phyloP scores from a whole-genome alignment of 345 rosid species.

The Citrus inodora region DNA sequence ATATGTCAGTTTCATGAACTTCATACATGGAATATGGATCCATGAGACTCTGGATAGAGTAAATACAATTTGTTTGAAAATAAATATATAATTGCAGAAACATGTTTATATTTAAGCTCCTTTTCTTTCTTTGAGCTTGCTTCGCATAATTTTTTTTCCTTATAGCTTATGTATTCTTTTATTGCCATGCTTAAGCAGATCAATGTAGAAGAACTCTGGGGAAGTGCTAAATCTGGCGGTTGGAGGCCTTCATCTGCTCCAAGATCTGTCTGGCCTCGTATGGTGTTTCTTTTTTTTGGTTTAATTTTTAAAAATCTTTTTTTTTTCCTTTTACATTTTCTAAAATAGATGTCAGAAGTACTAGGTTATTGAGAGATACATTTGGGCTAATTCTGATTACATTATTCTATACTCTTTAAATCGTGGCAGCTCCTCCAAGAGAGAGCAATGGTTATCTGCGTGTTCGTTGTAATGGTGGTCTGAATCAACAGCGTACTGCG shows the following conservation, averaged over 20 bases:
- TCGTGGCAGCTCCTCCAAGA: conserved; percentile 75
- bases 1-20: neutral
- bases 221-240: conserved; percentile 74
- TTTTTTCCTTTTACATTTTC: neutral
- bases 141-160: neutral
- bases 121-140: neutral
- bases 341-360: neutral
- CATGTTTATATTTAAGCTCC: neutral
- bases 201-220: conserved; percentile 80
- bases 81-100: neutral
- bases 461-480: conserved; percentile 96
- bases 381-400: neutral
- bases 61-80: neutral
- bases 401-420: neutral
- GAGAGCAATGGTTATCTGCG: conserved; percentile 90
- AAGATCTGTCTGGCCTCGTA: conserved; percentile 90
- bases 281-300: neutral
- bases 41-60: neutral
- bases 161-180: conserved; percentile 3
- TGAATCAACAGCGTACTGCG: conserved; percentile 98
- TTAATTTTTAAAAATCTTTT: too few relatives aligned
- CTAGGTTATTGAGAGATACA: neutral
- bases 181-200: conserved; percentile 38
- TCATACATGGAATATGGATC: neutral
- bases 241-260: conserved; percentile 99